Percentiles rank a stretch among this genome's conserved stretches.
Conservation (phyloP, 805 yeast species). For the Suhomyces emberorum region DNA sequence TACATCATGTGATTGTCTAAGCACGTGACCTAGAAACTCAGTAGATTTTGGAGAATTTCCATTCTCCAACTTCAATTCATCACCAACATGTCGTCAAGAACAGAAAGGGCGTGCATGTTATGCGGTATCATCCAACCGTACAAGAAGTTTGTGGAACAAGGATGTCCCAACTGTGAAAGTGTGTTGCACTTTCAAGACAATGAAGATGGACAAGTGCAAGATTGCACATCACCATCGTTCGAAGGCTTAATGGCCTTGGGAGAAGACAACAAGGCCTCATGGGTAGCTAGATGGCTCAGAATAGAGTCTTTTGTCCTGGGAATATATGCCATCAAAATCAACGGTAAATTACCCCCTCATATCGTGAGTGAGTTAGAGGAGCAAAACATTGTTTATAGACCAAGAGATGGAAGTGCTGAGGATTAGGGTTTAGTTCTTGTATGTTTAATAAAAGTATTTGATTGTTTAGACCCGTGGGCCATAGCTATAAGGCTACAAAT, state of each 20-base stretch:
- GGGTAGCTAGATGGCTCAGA: slow-evolving; percentile 97
- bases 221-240: slow-evolving; percentile 93
- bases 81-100: slow-evolving; percentile 48
- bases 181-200: slow-evolving; percentile 71
- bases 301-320: slow-evolving; percentile 88
- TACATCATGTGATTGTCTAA: background rate
- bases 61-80: too few species aligned
- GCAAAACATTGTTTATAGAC: slow-evolving; percentile 81
- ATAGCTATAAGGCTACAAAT: too few species aligned
- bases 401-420: slow-evolving; percentile 87
- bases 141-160: slow-evolving; percentile 66
- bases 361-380: slow-evolving; percentile 67
- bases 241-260: slow-evolving; percentile 93
- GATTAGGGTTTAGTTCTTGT: slow-evolving; percentile 34
- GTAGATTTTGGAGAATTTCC: too few species aligned
- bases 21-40: slow-evolving; percentile 1
- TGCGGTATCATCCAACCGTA: slow-evolving; percentile 90
- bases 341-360: slow-evolving; percentile 88
- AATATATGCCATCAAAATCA: slow-evolving; percentile 87
- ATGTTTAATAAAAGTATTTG: background rate
- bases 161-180: slow-evolving; percentile 96
- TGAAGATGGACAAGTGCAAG: slow-evolving; percentile 81
- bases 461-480: background rate
- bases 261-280: slow-evolving; percentile 71
- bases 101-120: slow-evolving; percentile 94